Evolutionary conservation across 441 rosid species (phyloP).

Genomic region (Arabidopsis hybrid): DNA sequence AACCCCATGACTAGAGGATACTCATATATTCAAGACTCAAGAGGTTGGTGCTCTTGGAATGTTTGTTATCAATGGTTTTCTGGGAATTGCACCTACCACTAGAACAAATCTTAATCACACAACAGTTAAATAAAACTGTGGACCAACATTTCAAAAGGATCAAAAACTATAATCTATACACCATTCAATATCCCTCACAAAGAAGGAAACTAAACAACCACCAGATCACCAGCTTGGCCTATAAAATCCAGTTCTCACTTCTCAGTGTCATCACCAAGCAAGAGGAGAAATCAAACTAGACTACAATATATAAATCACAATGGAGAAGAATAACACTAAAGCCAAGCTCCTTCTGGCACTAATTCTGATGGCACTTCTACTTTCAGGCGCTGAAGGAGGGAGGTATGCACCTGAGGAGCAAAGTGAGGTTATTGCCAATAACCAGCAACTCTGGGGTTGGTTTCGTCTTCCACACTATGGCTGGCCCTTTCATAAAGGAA

Average conservation of each 20-base stretch:
- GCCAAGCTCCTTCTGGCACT: conserved; percentile 12
- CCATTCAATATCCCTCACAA: conserved; percentile 7
- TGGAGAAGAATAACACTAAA: conserved; percentile 19
- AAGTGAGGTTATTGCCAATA: not conserved
- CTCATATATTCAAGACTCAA: not conserved
- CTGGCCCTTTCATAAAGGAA: not conserved
- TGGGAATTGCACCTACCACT: not conserved
- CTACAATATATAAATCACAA: conserved; percentile 1
- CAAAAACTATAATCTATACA: conserved; percentile 23
- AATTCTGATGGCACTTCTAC: conserved; percentile 21
- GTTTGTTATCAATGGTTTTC: not conserved
- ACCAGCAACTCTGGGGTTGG: conserved; percentile 11
- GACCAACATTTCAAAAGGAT: conserved; percentile 2
- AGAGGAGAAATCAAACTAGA: not conserved
- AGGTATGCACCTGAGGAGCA: conserved; percentile 5
- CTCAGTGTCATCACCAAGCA: conserved; percentile 20
- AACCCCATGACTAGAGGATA: not conserved
- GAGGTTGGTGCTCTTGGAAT: not conserved
- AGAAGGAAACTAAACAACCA: conserved; percentile 2
- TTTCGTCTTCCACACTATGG: not conserved
- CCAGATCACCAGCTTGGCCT: conserved; percentile 29
- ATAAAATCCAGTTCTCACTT: conserved; percentile 12
- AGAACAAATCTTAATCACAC: not conserved
- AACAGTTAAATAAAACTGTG: not conserved
- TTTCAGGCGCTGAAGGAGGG: conserved; percentile 25